A percentile compares a stretch with the other conserved stretches of the same genome.
phyloP scores from a whole-genome alignment of 495 filamentous ascomycete species.

The Trichoderma virens region DNA sequence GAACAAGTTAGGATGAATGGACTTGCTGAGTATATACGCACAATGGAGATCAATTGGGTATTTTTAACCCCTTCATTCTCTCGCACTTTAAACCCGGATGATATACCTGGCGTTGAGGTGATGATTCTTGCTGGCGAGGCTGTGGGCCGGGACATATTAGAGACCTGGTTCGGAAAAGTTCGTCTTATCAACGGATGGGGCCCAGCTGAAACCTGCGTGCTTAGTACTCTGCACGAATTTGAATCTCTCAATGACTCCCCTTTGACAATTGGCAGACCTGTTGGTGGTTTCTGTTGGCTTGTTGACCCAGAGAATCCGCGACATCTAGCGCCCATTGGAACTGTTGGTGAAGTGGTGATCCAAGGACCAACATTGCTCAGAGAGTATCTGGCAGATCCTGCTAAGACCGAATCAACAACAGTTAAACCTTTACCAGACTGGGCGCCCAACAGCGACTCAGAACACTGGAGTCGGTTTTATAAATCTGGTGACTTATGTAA shows the following conservation, averaged over 20 bases:
- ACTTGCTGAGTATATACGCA: not conserved
- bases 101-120: not conserved
- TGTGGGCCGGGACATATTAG: not conserved
- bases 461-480: constrained; percentile 13
- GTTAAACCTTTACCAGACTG: not conserved
- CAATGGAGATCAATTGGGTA: not conserved
- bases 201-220: constrained; percentile 30
- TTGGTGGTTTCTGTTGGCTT: constrained; percentile 36
- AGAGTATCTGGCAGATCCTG: constrained; percentile 11
- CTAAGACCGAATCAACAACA: constrained; percentile 11
- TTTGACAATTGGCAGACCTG: constrained; percentile 33
- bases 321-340: constrained; percentile 36
- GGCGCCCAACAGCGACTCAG: constrained; percentile 16
- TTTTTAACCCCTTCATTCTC: constrained; percentile 7
- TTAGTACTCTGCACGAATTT: constrained; percentile 16
- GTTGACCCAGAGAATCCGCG: constrained; percentile 40
- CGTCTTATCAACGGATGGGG: constrained; percentile 46
- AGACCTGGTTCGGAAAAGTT: constrained; percentile 7
- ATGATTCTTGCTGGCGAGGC: not conserved
- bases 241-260: constrained; percentile 15
- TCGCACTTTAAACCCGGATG: not conserved
- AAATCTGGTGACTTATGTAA: constrained; percentile 37
- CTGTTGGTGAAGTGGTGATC: constrained; percentile 40
- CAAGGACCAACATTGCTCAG: constrained; percentile 37
- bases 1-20: constrained; percentile 3